Evolutionary conservation across 164 flowering plant genomes (phyloP), one percentile per base, ranked within the genome.

Genomic region (Hamamelis virginiana): DNA sequence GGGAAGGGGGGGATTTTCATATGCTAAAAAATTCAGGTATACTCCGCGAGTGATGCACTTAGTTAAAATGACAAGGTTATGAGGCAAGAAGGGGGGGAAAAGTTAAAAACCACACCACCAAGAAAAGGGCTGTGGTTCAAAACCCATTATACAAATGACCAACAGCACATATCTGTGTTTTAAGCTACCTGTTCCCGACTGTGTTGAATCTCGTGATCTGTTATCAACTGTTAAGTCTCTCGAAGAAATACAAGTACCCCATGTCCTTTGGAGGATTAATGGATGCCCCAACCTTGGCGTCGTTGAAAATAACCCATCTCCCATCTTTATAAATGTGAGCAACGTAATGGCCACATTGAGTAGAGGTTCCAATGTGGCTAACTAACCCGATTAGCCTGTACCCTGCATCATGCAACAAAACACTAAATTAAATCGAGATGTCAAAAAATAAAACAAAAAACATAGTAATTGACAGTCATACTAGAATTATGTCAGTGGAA

Each of bases 291-390:
- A 91, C 98, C 74, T 93, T 93, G 70, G 77, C 84, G 58, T 96
- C 99, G 22, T 96, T 96, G 85, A 85, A 96, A 71, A 96, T 91
- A 9, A 80, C 94, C 99, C 99, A 96, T 72, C 89, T 80, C 10
- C 96, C 98, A 53, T 96, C 95, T 76, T 96, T 93, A 23, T 73
- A 47, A 26, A 96, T 82, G 76, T 96, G 99, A 63, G 99, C 98
- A 53, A 96, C 98, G 68, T 96, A 96, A 75, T 96, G 99, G 11
- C 99, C 99, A 41, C 99, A 96, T 0, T 90, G 99, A 3, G 97
- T 91, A 9, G 99, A 96, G 46, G 97, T 93, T 64, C 99, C 99
- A 22, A 93, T 96, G 83, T 96, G 99, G 76, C 99, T 96, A 73
- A 96, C 87, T 21, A 96, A 64, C 65, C 97, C 99, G 46, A 91